These are phyloP conservation scores for Ustilago crameri DNA, from an alignment of 1,284 basidiomycete species.

Conservation along the genomic window DNA sequence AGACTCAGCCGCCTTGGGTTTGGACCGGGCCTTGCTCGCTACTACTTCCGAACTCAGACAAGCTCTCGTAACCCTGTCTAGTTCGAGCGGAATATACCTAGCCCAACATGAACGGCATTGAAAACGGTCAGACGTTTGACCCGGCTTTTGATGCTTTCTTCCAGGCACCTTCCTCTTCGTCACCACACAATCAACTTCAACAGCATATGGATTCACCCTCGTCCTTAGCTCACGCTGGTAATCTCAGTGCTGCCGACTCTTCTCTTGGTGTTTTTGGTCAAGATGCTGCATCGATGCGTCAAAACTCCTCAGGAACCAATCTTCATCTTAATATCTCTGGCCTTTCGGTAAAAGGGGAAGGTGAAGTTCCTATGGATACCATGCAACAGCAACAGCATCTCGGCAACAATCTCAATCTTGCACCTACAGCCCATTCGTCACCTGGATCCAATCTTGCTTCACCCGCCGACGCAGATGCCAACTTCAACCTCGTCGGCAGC, in stretches of 20 bases:
- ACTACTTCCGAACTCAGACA: no score
- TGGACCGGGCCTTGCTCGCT: no score
- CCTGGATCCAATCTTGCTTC: slow-evolving; percentile 32
- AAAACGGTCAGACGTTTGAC: slow-evolving; percentile 44
- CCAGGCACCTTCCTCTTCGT: slow-evolving; percentile 30
- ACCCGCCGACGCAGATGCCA: slow-evolving; percentile 22
- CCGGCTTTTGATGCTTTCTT: slow-evolving; percentile 47
- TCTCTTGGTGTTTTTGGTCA: slow-evolving; percentile 19
- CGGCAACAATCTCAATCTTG: slow-evolving; percentile 17
- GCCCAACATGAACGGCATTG: slow-evolving; percentile 45
- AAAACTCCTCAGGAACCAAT: slow-evolving; percentile 35
- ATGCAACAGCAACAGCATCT: slow-evolving; percentile 18
- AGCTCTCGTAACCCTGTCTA: no score
- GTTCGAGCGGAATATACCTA: background rate
- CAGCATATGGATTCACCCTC: slow-evolving; percentile 20
- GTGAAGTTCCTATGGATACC: background rate
- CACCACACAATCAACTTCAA: slow-evolving; percentile 23
- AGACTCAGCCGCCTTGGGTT: no score
- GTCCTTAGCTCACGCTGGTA: slow-evolving; percentile 7
- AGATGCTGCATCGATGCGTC: slow-evolving; percentile 18
- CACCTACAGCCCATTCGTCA: slow-evolving; percentile 17
- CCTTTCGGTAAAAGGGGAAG: slow-evolving; percentile 39
- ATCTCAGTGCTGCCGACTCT: slow-evolving; percentile 12
- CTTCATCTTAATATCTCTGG: slow-evolving; percentile 48
- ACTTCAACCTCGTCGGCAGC: slow-evolving; percentile 5